These are phyloP conservation scores for Puccinia polysora DNA, from an alignment of 1,284 basidiomycete species.

Conservation along the genomic window DNA sequence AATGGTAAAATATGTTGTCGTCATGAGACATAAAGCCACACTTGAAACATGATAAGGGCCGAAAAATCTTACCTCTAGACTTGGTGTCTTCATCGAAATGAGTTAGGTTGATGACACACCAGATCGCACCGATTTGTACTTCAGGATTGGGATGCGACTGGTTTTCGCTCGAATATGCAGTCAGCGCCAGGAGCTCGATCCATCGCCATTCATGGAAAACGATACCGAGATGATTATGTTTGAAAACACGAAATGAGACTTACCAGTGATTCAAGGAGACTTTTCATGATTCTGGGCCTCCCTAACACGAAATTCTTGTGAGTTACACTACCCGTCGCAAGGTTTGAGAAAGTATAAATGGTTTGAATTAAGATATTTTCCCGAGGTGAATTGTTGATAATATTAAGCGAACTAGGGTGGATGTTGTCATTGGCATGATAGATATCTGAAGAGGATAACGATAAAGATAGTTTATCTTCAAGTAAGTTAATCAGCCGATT, in stretches of 20 bases:
- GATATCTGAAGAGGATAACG: not conserved
- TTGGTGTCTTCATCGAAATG: slow-evolving; percentile 37
- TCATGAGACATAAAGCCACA: not conserved
- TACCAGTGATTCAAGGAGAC: slow-evolving; percentile 32
- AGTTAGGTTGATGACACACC: slow-evolving; percentile 41
- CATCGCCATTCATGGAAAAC: not conserved
- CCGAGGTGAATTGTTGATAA: slow-evolving; percentile 11
- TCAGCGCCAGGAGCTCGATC: not conserved
- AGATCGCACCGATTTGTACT: slow-evolving; percentile 29
- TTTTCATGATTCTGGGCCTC: slow-evolving; percentile 24
- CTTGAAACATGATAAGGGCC: not conserved
- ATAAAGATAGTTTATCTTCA: slow-evolving; percentile 16
- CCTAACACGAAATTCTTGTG: slow-evolving; percentile 29
- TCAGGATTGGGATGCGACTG: slow-evolving; percentile 40
- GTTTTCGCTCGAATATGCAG: not conserved
- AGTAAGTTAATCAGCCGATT: slow-evolving; percentile 12
- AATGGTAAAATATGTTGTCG: not conserved
- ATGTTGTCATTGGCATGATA: not conserved
- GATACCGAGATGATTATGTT: too few species aligned
- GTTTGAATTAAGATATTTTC: slow-evolving; percentile 40
- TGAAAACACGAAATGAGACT: not conserved
- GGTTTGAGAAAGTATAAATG: slow-evolving; percentile 38
- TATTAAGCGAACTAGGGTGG: not conserved
- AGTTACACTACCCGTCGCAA: slow-evolving; percentile 28
- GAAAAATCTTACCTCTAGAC: slow-evolving; percentile 14